Evolutionary conservation across 129 eudicot genomes (phyloP).

Genomic region (Artemisia tridentata): DNA sequence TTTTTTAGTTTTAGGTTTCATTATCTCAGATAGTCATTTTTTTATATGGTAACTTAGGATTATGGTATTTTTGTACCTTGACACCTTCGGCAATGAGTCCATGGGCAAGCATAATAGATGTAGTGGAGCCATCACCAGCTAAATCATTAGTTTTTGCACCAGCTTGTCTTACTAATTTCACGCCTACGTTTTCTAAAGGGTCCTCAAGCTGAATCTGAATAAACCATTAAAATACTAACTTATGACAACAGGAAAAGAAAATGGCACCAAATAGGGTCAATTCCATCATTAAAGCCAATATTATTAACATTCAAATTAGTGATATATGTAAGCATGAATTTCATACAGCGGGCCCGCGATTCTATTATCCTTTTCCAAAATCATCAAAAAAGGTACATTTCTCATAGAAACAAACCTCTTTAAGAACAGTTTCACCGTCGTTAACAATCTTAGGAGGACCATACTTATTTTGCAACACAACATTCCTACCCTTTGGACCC

Average conservation of each 20-base stretch:
- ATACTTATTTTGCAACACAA: conserved; percentile 88
- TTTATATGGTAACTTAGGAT: neutral
- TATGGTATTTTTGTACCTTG: conserved; percentile 43
- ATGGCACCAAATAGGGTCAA: neutral
- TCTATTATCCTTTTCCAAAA: too few species aligned
- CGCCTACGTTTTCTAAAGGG: conserved; percentile 90
- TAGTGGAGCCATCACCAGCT: conserved; percentile 95
- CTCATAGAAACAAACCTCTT: conserved; percentile 51
- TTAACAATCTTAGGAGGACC: conserved; percentile 97
- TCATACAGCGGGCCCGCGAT: too few species aligned
- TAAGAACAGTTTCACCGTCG: conserved; percentile 94
- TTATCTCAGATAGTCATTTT: neutral
- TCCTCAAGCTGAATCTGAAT: conserved; percentile 84
- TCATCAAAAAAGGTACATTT: neutral
- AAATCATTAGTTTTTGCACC: conserved; percentile 91
- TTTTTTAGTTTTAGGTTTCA: conserved; percentile 4
- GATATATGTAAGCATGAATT: too few species aligned
- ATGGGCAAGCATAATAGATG: conserved; percentile 88
- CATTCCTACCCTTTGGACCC: conserved; percentile 97
- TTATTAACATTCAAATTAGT: neutral
- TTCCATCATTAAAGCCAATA: neutral
- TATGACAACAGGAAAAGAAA: neutral
- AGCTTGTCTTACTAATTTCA: conserved; percentile 85
- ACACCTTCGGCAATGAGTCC: conserved; percentile 93
- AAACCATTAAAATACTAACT: conserved; percentile 16